Percentiles rank a stretch among this genome's conserved stretches.
phyloP scores from a whole-genome alignment of 2,329 filamentous ascomycete genomes.

The Diaporthe helianthi region DNA sequence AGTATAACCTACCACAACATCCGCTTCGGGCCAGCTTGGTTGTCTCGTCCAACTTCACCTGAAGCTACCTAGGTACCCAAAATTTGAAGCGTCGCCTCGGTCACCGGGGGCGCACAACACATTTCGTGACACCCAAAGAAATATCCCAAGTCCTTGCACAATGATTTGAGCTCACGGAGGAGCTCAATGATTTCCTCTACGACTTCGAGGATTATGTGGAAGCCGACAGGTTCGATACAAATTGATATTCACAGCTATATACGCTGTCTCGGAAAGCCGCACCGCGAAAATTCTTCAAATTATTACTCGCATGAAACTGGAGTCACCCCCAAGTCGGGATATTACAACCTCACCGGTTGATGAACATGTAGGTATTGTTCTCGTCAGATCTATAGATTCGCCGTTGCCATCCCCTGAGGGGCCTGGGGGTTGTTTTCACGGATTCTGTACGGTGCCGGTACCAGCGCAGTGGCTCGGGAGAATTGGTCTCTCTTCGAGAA shows the following conservation, averaged over 20 bases:
- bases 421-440: slow-evolving; percentile 42
- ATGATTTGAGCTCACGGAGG: slow-evolving; percentile 51
- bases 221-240: slow-evolving; percentile 56
- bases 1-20: not conserved
- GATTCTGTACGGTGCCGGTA: slow-evolving; percentile 44
- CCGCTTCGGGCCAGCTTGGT: slow-evolving; percentile 11
- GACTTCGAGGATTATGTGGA: slow-evolving; percentile 64
- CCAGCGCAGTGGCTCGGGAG: slow-evolving; percentile 37
- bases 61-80: not conserved
- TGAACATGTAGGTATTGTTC: slow-evolving; percentile 19
- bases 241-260: slow-evolving; percentile 57
- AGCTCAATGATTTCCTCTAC: slow-evolving; percentile 60
- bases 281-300: slow-evolving; percentile 57
- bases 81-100: too few relatives aligned
- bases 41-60: not conserved
- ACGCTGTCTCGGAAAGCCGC: slow-evolving; percentile 56
- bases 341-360: not conserved
- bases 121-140: not conserved
- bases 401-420: slow-evolving; percentile 10
- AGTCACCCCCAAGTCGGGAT: slow-evolving; percentile 38
- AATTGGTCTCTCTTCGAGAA: slow-evolving; percentile 35
- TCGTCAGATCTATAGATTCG: not conserved
- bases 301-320: slow-evolving; percentile 61
- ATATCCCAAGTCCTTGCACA: not conserved
- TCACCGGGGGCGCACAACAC: not conserved